Conservation (phyloP, 345 rosid genomes). For the Hypericum perforatum region DNA sequence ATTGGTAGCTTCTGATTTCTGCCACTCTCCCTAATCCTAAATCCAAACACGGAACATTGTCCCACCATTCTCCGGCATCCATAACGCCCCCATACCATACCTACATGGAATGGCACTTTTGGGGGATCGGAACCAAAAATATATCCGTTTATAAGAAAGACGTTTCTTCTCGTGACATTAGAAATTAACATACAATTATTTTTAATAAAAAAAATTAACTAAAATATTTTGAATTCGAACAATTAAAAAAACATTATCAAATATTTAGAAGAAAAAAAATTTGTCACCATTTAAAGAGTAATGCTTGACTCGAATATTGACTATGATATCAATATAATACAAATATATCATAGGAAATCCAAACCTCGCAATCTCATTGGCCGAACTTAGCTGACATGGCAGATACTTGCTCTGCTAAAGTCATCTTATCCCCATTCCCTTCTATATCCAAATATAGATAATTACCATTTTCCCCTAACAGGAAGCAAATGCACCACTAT, state of each 20-base stretch:
- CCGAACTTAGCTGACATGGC: conserved; percentile 34
- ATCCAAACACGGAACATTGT: conserved; percentile 12
- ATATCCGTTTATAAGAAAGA: conserved; percentile 18
- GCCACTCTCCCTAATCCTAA: conserved; percentile 6
- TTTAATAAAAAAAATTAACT: no score
- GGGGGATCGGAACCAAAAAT: conserved; percentile 14
- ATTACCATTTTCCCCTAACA: conserved; percentile 5
- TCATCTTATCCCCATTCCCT: conserved; percentile 47
- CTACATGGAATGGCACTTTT: conserved; percentile 14
- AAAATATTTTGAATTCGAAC: no score
- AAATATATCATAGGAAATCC: conserved; percentile 43
- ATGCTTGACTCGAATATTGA: no score
- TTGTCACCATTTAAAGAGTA: no score
- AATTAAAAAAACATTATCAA: no score
- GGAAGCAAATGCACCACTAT: conserved; percentile 4
- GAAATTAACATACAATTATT: no score
- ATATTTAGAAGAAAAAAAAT: background rate
- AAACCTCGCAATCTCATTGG: conserved; percentile 42
- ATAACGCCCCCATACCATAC: conserved; percentile 19
- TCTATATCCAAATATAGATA: conserved; percentile 15
- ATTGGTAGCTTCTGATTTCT: background rate
- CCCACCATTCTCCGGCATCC: conserved; percentile 6
- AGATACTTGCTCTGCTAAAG: conserved; percentile 18
- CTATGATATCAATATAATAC: conserved; percentile 10
- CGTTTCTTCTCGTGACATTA: no score